These are phyloP conservation scores for Cymbopogon flexuosus DNA, from an alignment of 202 grass and related monocot species.

Conservation along the genomic window DNA sequence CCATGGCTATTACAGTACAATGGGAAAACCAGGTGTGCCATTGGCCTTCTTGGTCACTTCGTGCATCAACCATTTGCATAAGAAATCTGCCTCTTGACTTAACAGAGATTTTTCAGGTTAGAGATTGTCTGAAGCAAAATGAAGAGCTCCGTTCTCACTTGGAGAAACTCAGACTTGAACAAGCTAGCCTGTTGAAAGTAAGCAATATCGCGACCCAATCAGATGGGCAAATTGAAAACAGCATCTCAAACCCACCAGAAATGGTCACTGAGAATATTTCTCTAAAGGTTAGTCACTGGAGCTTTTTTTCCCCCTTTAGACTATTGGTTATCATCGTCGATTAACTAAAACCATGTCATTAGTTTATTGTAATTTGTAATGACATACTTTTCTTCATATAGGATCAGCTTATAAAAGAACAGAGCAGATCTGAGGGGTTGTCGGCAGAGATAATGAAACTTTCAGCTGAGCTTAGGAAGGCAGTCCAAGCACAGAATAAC, in stretches of 20 bases:
- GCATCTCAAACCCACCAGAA: constrained; percentile 39
- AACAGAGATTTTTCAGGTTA: constrained; percentile 66
- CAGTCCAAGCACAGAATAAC: constrained; percentile 61
- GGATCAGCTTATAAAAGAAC: constrained; percentile 76
- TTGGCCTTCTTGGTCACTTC: constrained; percentile 4
- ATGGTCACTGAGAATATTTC: constrained; percentile 50
- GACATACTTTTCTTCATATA: constrained; percentile 20
- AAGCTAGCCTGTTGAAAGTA: constrained; percentile 44
- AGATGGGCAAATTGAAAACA: constrained; percentile 49
- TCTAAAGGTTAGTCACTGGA: constrained; percentile 57
- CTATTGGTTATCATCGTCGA: constrained; percentile 8
- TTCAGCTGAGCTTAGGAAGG: constrained; percentile 70
- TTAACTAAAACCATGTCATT: not conserved
- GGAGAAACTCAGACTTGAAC: constrained; percentile 69
- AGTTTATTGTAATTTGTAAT: not conserved
- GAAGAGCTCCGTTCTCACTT: constrained; percentile 63
- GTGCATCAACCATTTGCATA: not conserved
- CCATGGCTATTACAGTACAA: constrained; percentile 54
- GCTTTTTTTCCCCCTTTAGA: not conserved
- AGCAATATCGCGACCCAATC: constrained; percentile 35
- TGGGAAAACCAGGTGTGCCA: constrained; percentile 82
- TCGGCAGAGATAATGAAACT: constrained; percentile 75
- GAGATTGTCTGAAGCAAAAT: constrained; percentile 83
- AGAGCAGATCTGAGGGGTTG: constrained; percentile 59
- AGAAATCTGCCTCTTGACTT: constrained; percentile 23